Conservation (phyloP, 2,329 filamentous ascomycete genomes). For the Penicillium sp. region DNA sequence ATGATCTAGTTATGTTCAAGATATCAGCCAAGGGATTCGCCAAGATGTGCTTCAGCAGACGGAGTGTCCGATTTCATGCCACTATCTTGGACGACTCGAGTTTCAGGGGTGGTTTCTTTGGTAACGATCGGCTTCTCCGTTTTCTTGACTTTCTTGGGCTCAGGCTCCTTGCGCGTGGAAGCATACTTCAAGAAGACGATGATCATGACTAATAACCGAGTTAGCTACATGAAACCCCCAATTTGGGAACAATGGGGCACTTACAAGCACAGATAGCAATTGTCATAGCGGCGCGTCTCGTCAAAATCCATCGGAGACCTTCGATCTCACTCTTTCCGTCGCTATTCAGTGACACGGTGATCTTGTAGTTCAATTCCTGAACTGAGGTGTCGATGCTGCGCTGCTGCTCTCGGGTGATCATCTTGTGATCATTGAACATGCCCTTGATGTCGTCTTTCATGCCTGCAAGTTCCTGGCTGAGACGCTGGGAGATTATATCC, state of each 20-base stretch:
- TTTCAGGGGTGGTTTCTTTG: constrained; percentile 31
- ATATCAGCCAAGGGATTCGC: constrained; percentile 32
- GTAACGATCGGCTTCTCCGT: constrained; percentile 27
- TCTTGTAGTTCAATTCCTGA: constrained; percentile 94
- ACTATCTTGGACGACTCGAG: constrained; percentile 19
- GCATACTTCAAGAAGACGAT: constrained; percentile 48
- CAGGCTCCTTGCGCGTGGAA: constrained; percentile 39
- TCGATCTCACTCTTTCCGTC: constrained; percentile 92
- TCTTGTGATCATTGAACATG: constrained; percentile 94
- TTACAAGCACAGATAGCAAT: constrained; percentile 53
- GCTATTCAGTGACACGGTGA: constrained; percentile 83
- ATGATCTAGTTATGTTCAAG: not conserved
- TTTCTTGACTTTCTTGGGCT: constrained; percentile 36
- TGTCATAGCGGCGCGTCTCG: constrained; percentile 61
- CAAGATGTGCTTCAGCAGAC: constrained; percentile 22
- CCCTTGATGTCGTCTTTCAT: constrained; percentile 91
- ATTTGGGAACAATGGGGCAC: constrained; percentile 12
- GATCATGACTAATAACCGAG: constrained; percentile 42
- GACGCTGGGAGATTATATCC: constrained; percentile 82
- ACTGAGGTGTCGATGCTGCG: constrained; percentile 81
- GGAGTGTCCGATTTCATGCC: constrained; percentile 13
- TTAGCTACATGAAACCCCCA: constrained; percentile 9
- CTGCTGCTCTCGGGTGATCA: constrained; percentile 86
- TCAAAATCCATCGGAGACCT: constrained; percentile 80
- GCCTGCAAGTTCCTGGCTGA: constrained; percentile 77